Base-by-base conservation (phyloP, 257 asterid genomes). In the Gentiana macrophylla region DNA sequence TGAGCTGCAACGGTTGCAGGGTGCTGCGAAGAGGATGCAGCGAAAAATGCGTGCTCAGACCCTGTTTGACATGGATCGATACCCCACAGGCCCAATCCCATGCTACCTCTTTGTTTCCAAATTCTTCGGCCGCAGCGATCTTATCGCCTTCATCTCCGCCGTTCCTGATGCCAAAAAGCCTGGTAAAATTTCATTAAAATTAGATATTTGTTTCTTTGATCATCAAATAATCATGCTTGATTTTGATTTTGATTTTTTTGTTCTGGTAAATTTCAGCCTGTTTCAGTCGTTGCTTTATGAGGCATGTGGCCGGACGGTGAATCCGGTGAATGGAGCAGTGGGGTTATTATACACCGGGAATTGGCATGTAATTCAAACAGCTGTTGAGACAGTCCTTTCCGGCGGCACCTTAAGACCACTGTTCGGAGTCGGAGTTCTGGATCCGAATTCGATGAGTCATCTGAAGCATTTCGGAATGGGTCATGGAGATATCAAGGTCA, bases 1-100 rank as follows among this genome's bases (percentile, higher is more conserved):
- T 91, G 98, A 91, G 96, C 78, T 91, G 98, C 86, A 91, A 79
- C 60, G 98, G 96, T 0, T 91, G 98, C 77, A 67, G 94, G 67
- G 89, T 83, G 32, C 65, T 91, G 3, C 64, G 98, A 52, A 70
- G 84, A 73, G 83, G 98, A 2, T 91, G 98, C 86, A 72, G 74
- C 57, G 83, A 77, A 0, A 56, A 71, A 0, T 91, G 98, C 76
- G 69, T 77, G 71, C 68, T 91, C 37, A 77, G 88, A 56, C 80
- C 90, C 12, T 91, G 96, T 76, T 80, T 91, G 87, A 89, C 67
- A 4, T 80, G 94, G 86, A 84, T 91, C 62, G 65, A 73, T 46
- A 56, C 32, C 69, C 79, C 96, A 0, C 75, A 78, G 13, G 89
- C 88, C 54, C 96, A 87, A 61, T 80, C 68, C 49, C 66, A 84